These are phyloP conservation scores for Thraustotheca clavata DNA, from an alignment of 352 stramenopile species.

Conservation along the genomic window DNA sequence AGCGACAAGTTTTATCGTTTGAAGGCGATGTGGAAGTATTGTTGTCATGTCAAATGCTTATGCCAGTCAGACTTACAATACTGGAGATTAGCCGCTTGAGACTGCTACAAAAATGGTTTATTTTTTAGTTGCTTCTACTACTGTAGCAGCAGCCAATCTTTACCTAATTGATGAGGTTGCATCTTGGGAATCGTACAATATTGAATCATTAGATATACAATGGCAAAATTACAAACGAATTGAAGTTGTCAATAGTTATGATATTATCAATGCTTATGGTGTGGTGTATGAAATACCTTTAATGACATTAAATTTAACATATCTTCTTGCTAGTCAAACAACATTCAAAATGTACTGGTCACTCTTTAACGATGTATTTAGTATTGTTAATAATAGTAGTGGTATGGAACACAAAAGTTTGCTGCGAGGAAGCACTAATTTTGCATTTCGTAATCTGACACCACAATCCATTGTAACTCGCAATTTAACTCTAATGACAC, in stretches of 20 bases:
- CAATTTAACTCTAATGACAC: not conserved
- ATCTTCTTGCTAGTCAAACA: not conserved
- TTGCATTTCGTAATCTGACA: not conserved
- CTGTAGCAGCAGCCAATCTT: too few species aligned
- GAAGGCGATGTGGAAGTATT: too few species aligned
- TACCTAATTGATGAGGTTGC: too few species aligned
- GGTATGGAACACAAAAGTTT: not conserved
- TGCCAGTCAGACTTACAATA: too few species aligned
- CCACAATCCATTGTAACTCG: not conserved
- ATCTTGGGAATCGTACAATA: too few species aligned
- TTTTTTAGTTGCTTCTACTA: too few species aligned
- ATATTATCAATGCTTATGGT: not conserved
- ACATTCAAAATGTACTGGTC: slow-evolving; percentile 8
- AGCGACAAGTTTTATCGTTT: too few species aligned
- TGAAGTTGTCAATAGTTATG: not conserved
- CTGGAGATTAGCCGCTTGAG: too few species aligned
- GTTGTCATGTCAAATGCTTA: too few species aligned
- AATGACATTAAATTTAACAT: not conserved
- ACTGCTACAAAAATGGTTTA: too few species aligned
- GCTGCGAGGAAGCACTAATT: not conserved
- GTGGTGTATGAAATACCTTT: not conserved
- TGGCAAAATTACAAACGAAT: slow-evolving; percentile 11
- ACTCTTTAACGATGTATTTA: not conserved
- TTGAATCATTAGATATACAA: too few species aligned
- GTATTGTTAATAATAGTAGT: not conserved